A percentile compares a stretch with the other conserved stretches of the same genome.
These are phyloP conservation scores for Acanthamoeba royreba DNA, from an alignment of 208 protist genomes.

Conservation along the genomic window DNA sequence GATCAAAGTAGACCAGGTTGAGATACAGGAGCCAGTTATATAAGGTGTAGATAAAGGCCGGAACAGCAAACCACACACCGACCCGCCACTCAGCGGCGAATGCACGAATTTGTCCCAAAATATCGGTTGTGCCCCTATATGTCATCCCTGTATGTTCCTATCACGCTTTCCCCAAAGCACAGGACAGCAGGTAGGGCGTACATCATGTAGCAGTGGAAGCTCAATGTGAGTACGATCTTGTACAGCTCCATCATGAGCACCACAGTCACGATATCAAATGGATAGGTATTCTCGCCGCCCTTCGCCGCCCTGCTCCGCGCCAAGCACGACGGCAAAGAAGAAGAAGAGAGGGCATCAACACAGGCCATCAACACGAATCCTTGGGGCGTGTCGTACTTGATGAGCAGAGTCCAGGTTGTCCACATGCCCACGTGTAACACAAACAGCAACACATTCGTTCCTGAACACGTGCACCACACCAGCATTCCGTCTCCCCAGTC, in stretches of 20 bases:
- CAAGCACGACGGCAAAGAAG: background rate
- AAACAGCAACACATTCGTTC: background rate
- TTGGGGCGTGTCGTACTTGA: no score
- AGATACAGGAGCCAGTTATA: constrained; percentile 26
- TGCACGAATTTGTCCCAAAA: background rate
- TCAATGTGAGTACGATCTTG: background rate
- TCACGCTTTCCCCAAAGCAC: background rate
- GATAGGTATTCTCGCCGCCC: background rate
- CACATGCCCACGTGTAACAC: background rate
- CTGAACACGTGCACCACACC: background rate
- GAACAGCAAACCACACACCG: background rate
- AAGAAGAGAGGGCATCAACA: no score
- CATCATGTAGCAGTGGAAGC: background rate
- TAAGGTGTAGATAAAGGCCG: constrained; percentile 23
- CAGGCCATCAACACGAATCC: no score
- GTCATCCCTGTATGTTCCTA: background rate
- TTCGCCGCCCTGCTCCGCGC: background rate
- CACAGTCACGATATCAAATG: background rate
- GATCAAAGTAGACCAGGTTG: background rate
- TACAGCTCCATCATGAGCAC: constrained; percentile 1
- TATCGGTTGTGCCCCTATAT: background rate
- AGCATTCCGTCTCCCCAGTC: no score
- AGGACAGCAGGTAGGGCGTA: background rate
- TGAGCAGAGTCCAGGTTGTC: background rate
- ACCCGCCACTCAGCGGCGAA: background rate